A percentile compares a stretch with the other conserved stretches of the same genome.
phyloP scores from a whole-genome alignment of 805 yeast genomes.

The Cyberlindnera suaveolens region DNA sequence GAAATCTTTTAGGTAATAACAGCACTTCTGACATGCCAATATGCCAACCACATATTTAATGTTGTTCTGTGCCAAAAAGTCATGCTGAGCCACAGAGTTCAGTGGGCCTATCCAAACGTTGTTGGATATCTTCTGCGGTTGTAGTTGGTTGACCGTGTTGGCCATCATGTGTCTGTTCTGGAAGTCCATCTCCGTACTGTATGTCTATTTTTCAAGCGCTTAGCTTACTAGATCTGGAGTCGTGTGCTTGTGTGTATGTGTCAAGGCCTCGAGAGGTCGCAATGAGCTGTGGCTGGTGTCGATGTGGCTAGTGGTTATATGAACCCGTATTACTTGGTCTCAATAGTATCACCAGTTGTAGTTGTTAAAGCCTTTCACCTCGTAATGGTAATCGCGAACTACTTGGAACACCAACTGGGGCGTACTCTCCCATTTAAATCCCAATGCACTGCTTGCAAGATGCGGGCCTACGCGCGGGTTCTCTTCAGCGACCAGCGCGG shows the following conservation, averaged over 20 bases:
- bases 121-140: slow-evolving; percentile 36
- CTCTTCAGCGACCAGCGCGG: too few species aligned
- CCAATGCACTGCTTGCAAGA: too few species aligned
- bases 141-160: slow-evolving; percentile 22
- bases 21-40: slow-evolving; percentile 28
- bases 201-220: background rate
- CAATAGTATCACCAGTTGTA: too few species aligned
- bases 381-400: too few species aligned
- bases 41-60: slow-evolving; percentile 33
- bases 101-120: slow-evolving; percentile 43
- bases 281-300: background rate
- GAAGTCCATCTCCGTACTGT: slow-evolving; percentile 15
- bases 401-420: too few species aligned
- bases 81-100: slow-evolving; percentile 32
- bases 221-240: background rate
- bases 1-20: slow-evolving; percentile 24
- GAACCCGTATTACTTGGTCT: too few species aligned
- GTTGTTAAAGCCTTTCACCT: too few species aligned
- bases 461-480: too few species aligned
- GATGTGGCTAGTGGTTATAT: background rate
- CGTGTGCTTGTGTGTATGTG: background rate
- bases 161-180: slow-evolving; percentile 22
- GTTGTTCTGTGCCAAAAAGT: slow-evolving; percentile 31
- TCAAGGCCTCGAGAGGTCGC: background rate
- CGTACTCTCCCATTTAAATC: too few species aligned